A percentile compares a stretch with the other conserved stretches of the same genome.
Evolutionary conservation across 257 asterid genomes (phyloP).

Genomic region (Leonotis leonurus): DNA sequence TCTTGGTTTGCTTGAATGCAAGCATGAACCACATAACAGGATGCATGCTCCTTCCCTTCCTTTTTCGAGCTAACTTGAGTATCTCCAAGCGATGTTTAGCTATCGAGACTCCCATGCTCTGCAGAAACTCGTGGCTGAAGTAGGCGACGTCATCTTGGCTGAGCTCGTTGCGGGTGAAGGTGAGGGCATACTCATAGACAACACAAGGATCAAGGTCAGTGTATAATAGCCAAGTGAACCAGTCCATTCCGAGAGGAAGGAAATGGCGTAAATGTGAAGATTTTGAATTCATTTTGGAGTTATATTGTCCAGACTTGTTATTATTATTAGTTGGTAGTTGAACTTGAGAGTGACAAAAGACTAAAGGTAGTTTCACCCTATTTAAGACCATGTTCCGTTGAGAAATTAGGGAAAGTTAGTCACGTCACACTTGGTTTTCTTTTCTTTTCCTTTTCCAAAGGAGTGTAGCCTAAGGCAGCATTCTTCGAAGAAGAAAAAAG

Average conservation of each 20-base stretch:
- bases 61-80: constrained; percentile 51
- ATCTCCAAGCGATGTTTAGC: constrained; percentile 84
- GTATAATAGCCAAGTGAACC: constrained; percentile 69
- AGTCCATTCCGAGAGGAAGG: constrained; percentile 40
- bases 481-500: constrained; percentile 12
- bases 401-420: constrained; percentile 11
- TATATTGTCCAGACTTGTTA: constrained; percentile 7
- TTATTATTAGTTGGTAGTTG: constrained; percentile 44
- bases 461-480: constrained; percentile 29
- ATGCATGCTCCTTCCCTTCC: constrained; percentile 17
- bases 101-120: constrained; percentile 67
- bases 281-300: constrained; percentile 4
- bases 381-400: constrained; percentile 30
- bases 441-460: background rate
- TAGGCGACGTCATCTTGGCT: constrained; percentile 43
- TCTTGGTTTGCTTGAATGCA: constrained; percentile 43
- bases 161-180: constrained; percentile 54
- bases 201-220: constrained; percentile 48
- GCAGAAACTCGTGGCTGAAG: constrained; percentile 75
- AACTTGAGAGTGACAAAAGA: constrained; percentile 56
- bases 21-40: constrained; percentile 45
- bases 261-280: constrained; percentile 3
- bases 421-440: no score
- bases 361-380: constrained; percentile 17
- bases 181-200: constrained; percentile 43